Base-by-base conservation (phyloP, 2,329 filamentous ascomycete species). In the Pseudogymnoascus sp. region DNA sequence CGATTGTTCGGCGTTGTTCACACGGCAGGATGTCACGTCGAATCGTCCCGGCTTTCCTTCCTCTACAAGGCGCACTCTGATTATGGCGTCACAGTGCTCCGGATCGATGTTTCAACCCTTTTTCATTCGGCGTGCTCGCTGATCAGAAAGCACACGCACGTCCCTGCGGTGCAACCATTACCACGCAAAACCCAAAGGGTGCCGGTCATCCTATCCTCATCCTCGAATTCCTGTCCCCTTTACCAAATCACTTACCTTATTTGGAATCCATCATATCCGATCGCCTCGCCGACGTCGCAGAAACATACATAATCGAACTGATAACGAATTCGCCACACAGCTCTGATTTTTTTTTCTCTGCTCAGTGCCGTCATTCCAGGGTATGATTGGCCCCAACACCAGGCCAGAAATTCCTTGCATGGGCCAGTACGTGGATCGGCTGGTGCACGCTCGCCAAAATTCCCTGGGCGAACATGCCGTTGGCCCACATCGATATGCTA, bases 251-350 rank as follows among this genome's bases (percentile, higher is more conserved):
- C 42, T 53, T 53, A 53, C 43, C 43, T 28, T 28, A 31, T 53
- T 28, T 5, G 23, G 43, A 28, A 28, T 53, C 16, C 23, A n/a
- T 53, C 43, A 31, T 53, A 31, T 53, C 23, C 23, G 43, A 53
- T 53, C 43, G 43, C 25, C 43, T 31, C 43, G 23, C 43, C 43
- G 23, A 53, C 43, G 43, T 53, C 43, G 43, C 43, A 28, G 23
- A 53, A 34, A 34, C 31, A 34, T 34, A 34, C 31, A 34, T 34
- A 34, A 34, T 9, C 43, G 43, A 53, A 53, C 43, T 53, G 43
- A 53, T 53, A 53, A 53, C 43, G 43, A 53, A 16, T 53, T 53
- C 43, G 43, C 43, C 43, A 53, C 43, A 53, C 14, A 53, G 23
- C 43, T 53, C 14, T 31, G 43, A 28, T 16, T 31, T 53, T 53